Base-by-base conservation (phyloP, 1,139 yeast genomes). In the Meyerozyma sp. region DNA sequence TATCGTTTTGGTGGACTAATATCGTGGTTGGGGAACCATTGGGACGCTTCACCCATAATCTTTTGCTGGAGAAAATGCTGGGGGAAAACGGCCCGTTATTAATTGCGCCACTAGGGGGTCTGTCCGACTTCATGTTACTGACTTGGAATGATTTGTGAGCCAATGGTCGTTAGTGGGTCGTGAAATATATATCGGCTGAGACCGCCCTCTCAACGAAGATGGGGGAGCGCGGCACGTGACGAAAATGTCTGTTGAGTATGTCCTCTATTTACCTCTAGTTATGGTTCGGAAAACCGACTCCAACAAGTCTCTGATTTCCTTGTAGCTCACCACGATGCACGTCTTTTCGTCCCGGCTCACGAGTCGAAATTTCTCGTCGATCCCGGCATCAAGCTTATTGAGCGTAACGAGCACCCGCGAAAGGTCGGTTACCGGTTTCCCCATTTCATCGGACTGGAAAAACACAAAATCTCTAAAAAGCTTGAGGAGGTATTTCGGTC, bases 371-470 rank as follows among this genome's bases (percentile, higher is more conserved):
- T 79, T 82, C 61, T 93, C 98, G 42, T 88, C 93, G 39, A 85
- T 77, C 1, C 98, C 98, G 11, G 94, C 95, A 61, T 94, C 99
- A 47, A 93, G 70, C 62, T 93, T 93, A 65, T 93, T 93, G 55
- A 93, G 68, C 52, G 84, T 79, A 42, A 79, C 70, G 50, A 94
- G 68, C 4, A 91, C 94, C 59, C 90, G 89, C 2, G 91, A 83
- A 53, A 93, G 70, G 63, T 94, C 97, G 45, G 89, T 69, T 3
- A 83, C 79, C 2, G 96, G 90, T 54, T 77, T 77, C 14, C 96
- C 96, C 30, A 66, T 64, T 43, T 84, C 94, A 59, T 89, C 90
- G 40, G 74, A 77, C 57, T 87, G 95, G 57, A 87, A 94, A 65
- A 91, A 93, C 4, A 91, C 83, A 58, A 80, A 88, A 61, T 91